Percentiles rank a stretch among this genome's conserved stretches.
Evolutionary conservation across 352 stramenopile genomes (phyloP).

Genomic region (Phytophthora macrochlamydospora): DNA sequence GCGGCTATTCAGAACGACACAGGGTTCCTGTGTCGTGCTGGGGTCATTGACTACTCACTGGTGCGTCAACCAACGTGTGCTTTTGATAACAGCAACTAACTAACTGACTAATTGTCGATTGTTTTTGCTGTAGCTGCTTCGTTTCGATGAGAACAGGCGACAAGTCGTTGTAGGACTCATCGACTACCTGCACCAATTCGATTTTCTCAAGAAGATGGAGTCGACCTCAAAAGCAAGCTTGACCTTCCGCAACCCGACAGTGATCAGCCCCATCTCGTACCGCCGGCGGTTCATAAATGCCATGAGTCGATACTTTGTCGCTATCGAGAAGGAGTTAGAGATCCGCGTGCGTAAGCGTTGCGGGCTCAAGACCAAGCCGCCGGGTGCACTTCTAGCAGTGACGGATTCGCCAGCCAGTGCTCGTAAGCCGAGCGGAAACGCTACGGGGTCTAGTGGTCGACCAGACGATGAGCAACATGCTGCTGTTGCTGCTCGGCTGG

Average conservation of each 20-base stretch:
- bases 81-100: not conserved
- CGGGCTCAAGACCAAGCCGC: constrained; percentile 29
- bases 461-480: constrained; percentile 31
- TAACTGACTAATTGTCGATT: constrained; percentile 15
- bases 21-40: constrained; percentile 68
- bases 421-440: not conserved
- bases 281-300: constrained; percentile 82
- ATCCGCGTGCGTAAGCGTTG: constrained; percentile 66
- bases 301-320: constrained; percentile 83
- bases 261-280: constrained; percentile 85
- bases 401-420: not conserved
- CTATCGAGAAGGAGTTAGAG: constrained; percentile 78
- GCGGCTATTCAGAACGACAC: constrained; percentile 81
- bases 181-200: constrained; percentile 89
- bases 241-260: constrained; percentile 83
- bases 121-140: constrained; percentile 49
- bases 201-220: constrained; percentile 91
- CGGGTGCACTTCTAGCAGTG: constrained; percentile 5
- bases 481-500: constrained; percentile 36
- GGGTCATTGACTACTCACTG: constrained; percentile 88
- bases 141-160: constrained; percentile 82
- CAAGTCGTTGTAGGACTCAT: constrained; percentile 82
- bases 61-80: constrained; percentile 34
- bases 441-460: constrained; percentile 5
- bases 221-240: constrained; percentile 86